Base-by-base conservation (phyloP, 805 yeast genomes). In the Nakazawaea ambrosiae region DNA sequence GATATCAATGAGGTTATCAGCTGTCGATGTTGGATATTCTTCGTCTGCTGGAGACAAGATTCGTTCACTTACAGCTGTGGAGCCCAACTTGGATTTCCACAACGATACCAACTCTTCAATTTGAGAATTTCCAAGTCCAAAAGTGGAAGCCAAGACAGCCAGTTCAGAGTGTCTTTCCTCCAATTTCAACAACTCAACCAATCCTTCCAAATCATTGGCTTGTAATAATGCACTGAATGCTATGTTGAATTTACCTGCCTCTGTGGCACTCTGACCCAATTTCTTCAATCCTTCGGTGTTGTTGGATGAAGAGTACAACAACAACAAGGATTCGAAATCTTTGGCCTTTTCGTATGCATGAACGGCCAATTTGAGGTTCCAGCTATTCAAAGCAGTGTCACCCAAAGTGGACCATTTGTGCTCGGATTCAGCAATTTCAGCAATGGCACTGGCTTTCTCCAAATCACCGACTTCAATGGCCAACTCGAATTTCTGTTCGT, bases 191-290 rank as follows among this genome's bases (percentile, higher is more conserved):
- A 92, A 65, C 17, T 75, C 73, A 38, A 79, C 68, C 47, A 89
- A 82, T 29, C 69, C 66, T 14, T 64, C 61, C 27, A 76, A 66
- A 53, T 87, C 83, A 27, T 95, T 90, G 23, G 81, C 73, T 38
- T 78, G 66, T 97, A 97, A 92, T 57, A 78, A 78, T 10, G 96
- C 82, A 54, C 85, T 87, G 67, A 88, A 92, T 19, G 97, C 95
- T 41, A 89, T 66, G 58, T 92, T 92, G 60, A 78, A 85, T 55
- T 81, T 81, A 34, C 97, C 97, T 31, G 65, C 70, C n/a, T 57
- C 63, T 48, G 72, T 77, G 34, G 96, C 89, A 33, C 63, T 60
- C 39, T 67, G 65, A 5, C 92, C 95, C 27, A 90, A 68, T 39
- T 66, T 63, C 16, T 63, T 56, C 45, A 92, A 71, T 27, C 76